Conservation (phyloP, 2,329 filamentous ascomycete species). For the Drechslerella dactyloides region DNA sequence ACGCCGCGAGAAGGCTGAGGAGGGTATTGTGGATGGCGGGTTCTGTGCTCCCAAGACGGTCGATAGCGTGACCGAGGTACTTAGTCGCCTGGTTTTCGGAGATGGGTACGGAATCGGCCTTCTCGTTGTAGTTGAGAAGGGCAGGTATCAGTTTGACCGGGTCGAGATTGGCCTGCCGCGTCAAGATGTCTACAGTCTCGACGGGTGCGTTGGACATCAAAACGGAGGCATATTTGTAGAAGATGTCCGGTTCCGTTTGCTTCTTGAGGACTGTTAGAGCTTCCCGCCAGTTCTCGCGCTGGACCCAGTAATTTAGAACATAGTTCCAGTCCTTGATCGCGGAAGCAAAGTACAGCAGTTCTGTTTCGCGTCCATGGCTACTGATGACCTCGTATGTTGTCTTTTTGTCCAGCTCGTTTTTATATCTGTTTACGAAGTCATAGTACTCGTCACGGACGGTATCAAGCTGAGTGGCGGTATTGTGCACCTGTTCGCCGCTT, state of each 20-base stretch:
- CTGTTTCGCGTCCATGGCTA: constrained; percentile 91
- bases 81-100: constrained; percentile 81
- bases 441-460: constrained; percentile 74
- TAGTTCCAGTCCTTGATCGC: constrained; percentile 91
- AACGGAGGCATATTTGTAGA: constrained; percentile 97
- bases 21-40: constrained; percentile 96
- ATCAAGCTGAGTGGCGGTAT: constrained; percentile 46
- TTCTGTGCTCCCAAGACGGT: constrained; percentile 78
- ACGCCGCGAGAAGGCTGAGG: constrained; percentile 91
- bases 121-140: constrained; percentile 89
- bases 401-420: constrained; percentile 83
- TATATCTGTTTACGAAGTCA: constrained; percentile 84
- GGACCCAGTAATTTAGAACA: constrained; percentile 95
- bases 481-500: constrained; percentile 41
- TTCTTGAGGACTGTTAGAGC: constrained; percentile 87
- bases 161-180: constrained; percentile 85
- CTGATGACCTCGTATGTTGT: constrained; percentile 96
- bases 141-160: constrained; percentile 89
- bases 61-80: constrained; percentile 92
- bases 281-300: constrained; percentile 88
- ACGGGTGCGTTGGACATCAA: constrained; percentile 86
- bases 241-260: constrained; percentile 89
- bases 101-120: constrained; percentile 58
- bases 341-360: constrained; percentile 88
- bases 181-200: constrained; percentile 91